Conservation (phyloP, 371 early-diverging fungal genomes). For the Saksenaea vasiformis region DNA sequence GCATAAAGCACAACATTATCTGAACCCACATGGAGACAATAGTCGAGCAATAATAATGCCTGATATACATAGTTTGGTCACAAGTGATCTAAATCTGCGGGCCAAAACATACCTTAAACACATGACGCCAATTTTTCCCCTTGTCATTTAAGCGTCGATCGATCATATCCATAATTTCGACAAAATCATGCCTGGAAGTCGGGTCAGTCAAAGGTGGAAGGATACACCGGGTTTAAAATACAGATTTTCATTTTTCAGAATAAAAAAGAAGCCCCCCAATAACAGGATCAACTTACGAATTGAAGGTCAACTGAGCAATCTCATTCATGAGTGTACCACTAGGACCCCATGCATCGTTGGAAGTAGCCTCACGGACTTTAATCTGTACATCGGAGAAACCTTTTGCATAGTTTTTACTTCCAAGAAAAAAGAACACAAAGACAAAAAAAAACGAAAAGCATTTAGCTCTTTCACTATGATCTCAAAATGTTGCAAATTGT, state of each 20-base stretch:
- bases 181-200: conserved; percentile 79
- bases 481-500: neutral
- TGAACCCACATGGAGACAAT: conserved; percentile 80
- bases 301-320: conserved; percentile 85
- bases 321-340: conserved; percentile 87
- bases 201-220: neutral
- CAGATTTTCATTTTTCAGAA: neutral
- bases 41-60: conserved; percentile 69
- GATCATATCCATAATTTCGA: conserved; percentile 96
- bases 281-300: conserved; percentile 66
- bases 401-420: conserved; percentile 93
- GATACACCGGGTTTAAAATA: conserved; percentile 12
- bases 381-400: conserved; percentile 95
- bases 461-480: neutral
- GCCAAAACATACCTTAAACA: conserved; percentile 81
- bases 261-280: neutral
- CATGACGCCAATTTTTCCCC: conserved; percentile 98
- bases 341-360: conserved; percentile 90
- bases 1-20: conserved; percentile 88
- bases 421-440: neutral
- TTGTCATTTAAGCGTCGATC: conserved; percentile 96
- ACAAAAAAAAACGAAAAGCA: neutral
- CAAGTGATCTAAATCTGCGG: neutral
- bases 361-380: conserved; percentile 94
- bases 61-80: conserved; percentile 20